These are phyloP conservation scores for Hapsidospora chrysogenum DNA, from an alignment of 495 filamentous ascomycete species.

Conservation along the genomic window DNA sequence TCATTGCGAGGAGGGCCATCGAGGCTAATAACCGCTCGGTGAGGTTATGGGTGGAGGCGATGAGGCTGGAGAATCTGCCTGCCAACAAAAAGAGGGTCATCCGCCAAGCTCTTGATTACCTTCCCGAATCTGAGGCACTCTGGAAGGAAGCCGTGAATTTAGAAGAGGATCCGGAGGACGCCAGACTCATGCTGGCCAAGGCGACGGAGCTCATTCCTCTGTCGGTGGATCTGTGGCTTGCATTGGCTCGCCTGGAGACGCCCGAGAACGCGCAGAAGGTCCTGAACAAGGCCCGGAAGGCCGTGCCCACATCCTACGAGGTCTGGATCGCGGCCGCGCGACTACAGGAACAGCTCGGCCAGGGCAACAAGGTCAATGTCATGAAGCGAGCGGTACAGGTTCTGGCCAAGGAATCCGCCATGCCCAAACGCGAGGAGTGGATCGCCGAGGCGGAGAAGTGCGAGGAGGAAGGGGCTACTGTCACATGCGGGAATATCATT, in stretches of 20 bases:
- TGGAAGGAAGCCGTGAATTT: slow-evolving; percentile 98
- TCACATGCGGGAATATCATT: slow-evolving; percentile 79
- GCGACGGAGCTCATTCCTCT: slow-evolving; percentile 87
- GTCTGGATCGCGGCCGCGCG: slow-evolving; percentile 93
- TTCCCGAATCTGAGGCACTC: slow-evolving; percentile 78
- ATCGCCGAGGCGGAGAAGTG: slow-evolving; percentile 88
- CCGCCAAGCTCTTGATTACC: slow-evolving; percentile 71
- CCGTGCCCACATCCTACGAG: slow-evolving; percentile 77
- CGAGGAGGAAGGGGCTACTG: slow-evolving; percentile 75
- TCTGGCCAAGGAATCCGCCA: slow-evolving; percentile 80
- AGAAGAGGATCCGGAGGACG: slow-evolving; percentile 77
- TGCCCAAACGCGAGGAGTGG: slow-evolving; percentile 96
- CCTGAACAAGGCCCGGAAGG: slow-evolving; percentile 87
- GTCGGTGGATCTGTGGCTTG: slow-evolving; percentile 89
- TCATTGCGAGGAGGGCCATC: slow-evolving; percentile 91
- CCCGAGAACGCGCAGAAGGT: slow-evolving; percentile 86
- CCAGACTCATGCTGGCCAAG: slow-evolving; percentile 72
- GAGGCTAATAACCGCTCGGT: slow-evolving; percentile 80
- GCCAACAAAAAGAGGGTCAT: slow-evolving; percentile 80
- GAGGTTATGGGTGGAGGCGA: slow-evolving; percentile 82
- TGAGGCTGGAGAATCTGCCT: slow-evolving; percentile 71
- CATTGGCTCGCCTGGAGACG: slow-evolving; percentile 73
- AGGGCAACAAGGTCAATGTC: slow-evolving; percentile 55
- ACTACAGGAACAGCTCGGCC: slow-evolving; percentile 79
- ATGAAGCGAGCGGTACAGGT: slow-evolving; percentile 89